A percentile compares a stretch with the other conserved stretches of the same genome.
Conservation (phyloP, 75 land plant genomes). For the Selaginella moellendorffii region DNA sequence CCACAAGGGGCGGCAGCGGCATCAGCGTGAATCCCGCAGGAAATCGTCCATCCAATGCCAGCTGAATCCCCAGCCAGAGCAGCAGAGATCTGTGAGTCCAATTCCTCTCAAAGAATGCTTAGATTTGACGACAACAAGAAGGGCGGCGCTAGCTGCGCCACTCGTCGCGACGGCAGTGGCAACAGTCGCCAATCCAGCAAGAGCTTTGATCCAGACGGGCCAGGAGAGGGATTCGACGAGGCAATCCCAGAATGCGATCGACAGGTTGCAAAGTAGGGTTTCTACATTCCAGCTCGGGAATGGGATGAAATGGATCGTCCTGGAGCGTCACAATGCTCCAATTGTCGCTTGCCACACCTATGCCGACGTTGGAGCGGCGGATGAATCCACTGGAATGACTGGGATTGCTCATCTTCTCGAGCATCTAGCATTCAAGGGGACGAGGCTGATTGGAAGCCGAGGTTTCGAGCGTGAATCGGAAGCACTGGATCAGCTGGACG, state of each 20-base stretch:
- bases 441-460: slow-evolving; percentile 15
- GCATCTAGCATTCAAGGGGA: slow-evolving; percentile 22
- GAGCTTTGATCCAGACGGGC: slow-evolving; percentile 12
- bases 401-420: slow-evolving; percentile 22
- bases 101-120: too few relatives aligned
- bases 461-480: slow-evolving; percentile 7
- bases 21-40: too few relatives aligned
- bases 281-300: slow-evolving; percentile 14
- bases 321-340: slow-evolving; percentile 19
- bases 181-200: not conserved
- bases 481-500: slow-evolving; percentile 16
- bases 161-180: too few relatives aligned
- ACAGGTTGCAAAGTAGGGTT: slow-evolving; percentile 10
- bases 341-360: slow-evolving; percentile 17
- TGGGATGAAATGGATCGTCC: slow-evolving; percentile 25
- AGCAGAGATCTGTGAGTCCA: too few relatives aligned
- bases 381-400: slow-evolving; percentile 11
- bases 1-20: too few relatives aligned
- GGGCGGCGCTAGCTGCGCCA: too few relatives aligned
- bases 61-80: too few relatives aligned
- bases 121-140: too few relatives aligned
- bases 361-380: slow-evolving; percentile 16
- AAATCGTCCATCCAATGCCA: too few relatives aligned
- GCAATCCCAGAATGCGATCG: not conserved
- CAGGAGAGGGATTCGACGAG: not conserved